phyloP scores from a whole-genome alignment of 192 early-diverging fungal genomes.

The Jimgerdemannia flammicorona region DNA sequence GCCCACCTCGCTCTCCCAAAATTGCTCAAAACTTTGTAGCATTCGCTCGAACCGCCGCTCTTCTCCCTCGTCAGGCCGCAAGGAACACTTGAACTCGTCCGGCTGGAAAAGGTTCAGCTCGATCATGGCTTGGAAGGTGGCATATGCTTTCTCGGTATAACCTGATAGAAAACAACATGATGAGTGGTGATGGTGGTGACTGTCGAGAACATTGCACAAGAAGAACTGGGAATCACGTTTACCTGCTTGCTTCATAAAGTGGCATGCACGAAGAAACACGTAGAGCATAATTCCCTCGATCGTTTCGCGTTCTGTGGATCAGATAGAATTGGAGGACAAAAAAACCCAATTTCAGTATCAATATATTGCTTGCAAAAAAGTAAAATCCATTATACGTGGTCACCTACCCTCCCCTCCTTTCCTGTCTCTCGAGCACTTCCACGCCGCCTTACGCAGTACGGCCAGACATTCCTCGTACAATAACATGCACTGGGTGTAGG shows the following conservation, averaged over 20 bases:
- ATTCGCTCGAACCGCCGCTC: conserved; percentile 25
- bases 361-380: no score
- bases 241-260: conserved; percentile 55
- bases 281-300: conserved; percentile 51
- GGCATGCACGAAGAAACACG: conserved; percentile 38
- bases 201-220: neutral
- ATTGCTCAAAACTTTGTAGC: conserved; percentile 36
- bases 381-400: no score
- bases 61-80: neutral
- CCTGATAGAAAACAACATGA: conserved; percentile 22
- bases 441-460: conserved; percentile 22
- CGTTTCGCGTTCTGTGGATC: conserved; percentile 18
- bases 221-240: neutral
- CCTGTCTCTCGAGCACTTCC: neutral
- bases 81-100: neutral
- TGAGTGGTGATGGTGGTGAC: no score
- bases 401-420: conserved; percentile 2
- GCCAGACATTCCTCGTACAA: conserved; percentile 43
- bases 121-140: conserved; percentile 42
- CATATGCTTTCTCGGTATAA: conserved; percentile 46
- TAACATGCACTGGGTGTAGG: conserved; percentile 37
- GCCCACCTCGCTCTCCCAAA: conserved; percentile 52
- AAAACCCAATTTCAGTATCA: neutral
- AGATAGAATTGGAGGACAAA: neutral
- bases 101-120: conserved; percentile 45